A percentile compares a stretch with the other conserved stretches of the same genome.
phyloP scores from a whole-genome alignment of 2,329 filamentous ascomycete genomes.

The Tolypocladium ovalisporum region DNA sequence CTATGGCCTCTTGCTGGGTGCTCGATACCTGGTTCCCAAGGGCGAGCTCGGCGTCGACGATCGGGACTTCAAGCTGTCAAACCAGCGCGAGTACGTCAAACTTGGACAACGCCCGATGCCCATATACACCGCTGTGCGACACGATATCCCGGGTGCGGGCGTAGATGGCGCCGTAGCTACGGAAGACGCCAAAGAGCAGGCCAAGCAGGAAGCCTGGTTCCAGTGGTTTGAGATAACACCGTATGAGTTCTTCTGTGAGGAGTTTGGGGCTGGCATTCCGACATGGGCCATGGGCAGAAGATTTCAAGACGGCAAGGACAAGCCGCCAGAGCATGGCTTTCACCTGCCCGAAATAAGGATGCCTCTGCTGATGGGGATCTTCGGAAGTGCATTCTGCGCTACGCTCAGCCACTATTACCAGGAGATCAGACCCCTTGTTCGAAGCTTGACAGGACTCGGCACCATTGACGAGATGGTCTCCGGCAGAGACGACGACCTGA shows the following conservation, averaged over 20 bases:
- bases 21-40: conserved; percentile 70
- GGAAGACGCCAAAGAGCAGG: conserved; percentile 39
- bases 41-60: conserved; percentile 66
- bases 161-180: conserved; percentile 17
- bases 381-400: conserved; percentile 92
- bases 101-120: conserved; percentile 76
- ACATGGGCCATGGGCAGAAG: conserved; percentile 85
- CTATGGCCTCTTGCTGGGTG: conserved; percentile 78
- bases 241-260: conserved; percentile 92
- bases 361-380: conserved; percentile 83
- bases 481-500: conserved; percentile 70
- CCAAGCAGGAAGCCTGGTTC: conserved; percentile 72
- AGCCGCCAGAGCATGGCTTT: conserved; percentile 47
- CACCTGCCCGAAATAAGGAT: conserved; percentile 76
- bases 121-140: conserved; percentile 90
- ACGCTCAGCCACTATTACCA: conserved; percentile 94
- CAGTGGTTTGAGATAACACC: conserved; percentile 97
- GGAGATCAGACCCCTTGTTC: conserved; percentile 76
- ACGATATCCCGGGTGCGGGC: conserved; percentile 72
- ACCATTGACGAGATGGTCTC: conserved; percentile 74
- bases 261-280: conserved; percentile 82
- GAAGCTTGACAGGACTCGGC: conserved; percentile 61
- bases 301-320: conserved; percentile 56
- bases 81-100: conserved; percentile 65
- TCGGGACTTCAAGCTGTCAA: conserved; percentile 81